Evolutionary conservation across 2,329 filamentous ascomycete species (phyloP), one percentile per base, ranked within the genome.

Genomic region (Alternaria sp.): DNA sequence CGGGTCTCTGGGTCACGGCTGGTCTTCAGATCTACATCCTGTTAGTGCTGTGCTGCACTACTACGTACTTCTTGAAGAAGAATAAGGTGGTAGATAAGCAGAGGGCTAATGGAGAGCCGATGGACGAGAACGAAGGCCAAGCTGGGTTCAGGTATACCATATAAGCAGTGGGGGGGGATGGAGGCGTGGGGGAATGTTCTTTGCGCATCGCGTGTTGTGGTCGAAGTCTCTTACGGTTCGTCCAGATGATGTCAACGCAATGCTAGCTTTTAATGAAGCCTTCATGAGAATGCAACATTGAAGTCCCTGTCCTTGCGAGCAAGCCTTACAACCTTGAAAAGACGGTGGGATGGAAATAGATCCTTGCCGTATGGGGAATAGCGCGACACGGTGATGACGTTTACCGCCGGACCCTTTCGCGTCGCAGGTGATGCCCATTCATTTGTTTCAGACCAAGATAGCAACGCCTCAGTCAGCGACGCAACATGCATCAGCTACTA

Each of bases 11-110:
- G 69, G 65, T 71, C 2, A 64, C 63, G 15, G 65, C 67, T 5
- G 70, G 62, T 5, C 43, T 71, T 10, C 71, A 74, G 30, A 62
- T 71, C 9, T 72, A 64, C 23, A 73, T 67, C 7, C 37, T 74
- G 11, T 4, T 37, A 5, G 62, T 71, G 4, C 33, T 73, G 11
- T 44, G 21, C 12, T 61, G 56, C 18, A 67, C 65, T 15, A 69
- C 58, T 1, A 15, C 59, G 20, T 64, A 63, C 20, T 74, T 74
- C 26, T 41, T 51, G 62, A 68, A 25, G 53, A 68, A 41, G 45
- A 73, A 74, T 14, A 68, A 58, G 50, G 55, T 60, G 30, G 60
- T 66, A 11, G 65, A 70, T 15, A 41, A 28, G 14, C 64, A 70
- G 44, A 53, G 50, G 1, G 62, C 55, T 12, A 68, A 54, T 21